A percentile compares a stretch with the other conserved stretches of the same genome.
These are phyloP conservation scores for Pythium utonaiense DNA, from an alignment of 352 stramenopile species.

Conservation along the genomic window DNA sequence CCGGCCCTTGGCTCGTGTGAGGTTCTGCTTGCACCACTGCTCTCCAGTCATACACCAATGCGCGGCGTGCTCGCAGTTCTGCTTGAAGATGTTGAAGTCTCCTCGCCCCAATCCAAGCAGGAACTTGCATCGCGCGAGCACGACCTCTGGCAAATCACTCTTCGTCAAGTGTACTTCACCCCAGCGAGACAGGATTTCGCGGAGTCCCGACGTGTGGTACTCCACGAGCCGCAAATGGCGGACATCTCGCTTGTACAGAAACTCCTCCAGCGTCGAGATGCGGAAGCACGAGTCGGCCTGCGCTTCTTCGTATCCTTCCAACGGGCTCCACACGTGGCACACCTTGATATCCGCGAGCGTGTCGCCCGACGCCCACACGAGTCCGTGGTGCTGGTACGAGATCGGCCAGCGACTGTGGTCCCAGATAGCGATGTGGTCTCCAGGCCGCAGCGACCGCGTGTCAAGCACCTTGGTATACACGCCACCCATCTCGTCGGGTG, in stretches of 20 bases:
- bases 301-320: slow-evolving; percentile 65
- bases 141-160: slow-evolving; percentile 76
- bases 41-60: slow-evolving; percentile 89
- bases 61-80: slow-evolving; percentile 86
- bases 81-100: slow-evolving; percentile 87
- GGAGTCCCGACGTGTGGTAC: slow-evolving; percentile 80
- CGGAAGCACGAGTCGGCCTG: slow-evolving; percentile 85
- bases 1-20: slow-evolving; percentile 63
- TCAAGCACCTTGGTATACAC: slow-evolving; percentile 79
- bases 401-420: slow-evolving; percentile 84
- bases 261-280: slow-evolving; percentile 84
- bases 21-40: slow-evolving; percentile 87
- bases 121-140: slow-evolving; percentile 81
- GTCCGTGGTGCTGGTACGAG: slow-evolving; percentile 84
- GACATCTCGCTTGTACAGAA: slow-evolving; percentile 60
- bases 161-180: slow-evolving; percentile 86
- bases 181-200: slow-evolving; percentile 75
- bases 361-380: slow-evolving; percentile 77
- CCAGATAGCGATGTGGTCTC: slow-evolving; percentile 85
- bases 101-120: slow-evolving; percentile 67
- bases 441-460: slow-evolving; percentile 67
- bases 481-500: no score
- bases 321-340: slow-evolving; percentile 83
- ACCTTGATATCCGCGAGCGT: slow-evolving; percentile 60
- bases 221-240: slow-evolving; percentile 73